Evolutionary conservation across 2,329 filamentous ascomycete genomes (phyloP), one percentile per base, ranked within the genome.

Genomic region (Colletotrichum sp.): DNA sequence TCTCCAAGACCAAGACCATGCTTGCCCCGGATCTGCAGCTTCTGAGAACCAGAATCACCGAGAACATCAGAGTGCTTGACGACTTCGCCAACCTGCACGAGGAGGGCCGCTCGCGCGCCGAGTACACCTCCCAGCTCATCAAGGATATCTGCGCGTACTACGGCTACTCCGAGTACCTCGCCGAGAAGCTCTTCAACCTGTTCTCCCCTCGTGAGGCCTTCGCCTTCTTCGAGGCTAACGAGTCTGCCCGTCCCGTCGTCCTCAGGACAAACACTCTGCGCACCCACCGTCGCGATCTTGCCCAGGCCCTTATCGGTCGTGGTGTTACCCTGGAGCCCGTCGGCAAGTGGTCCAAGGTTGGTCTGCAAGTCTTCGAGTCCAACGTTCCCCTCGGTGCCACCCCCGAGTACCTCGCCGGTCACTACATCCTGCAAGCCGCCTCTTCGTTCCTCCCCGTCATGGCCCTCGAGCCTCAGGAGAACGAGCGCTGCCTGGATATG

Each of bases 171-270:
- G 92, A 94, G 48, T 99, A 94, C 86, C 90, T 99, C n/a, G 97
- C 96, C 6, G 95, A 98, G 86, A 99, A 99, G 89, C 92, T 99
- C 18, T 96, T 96, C 87, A 93, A 94, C 82, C 92, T 99, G 8
- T 99, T 99, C 87, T 93, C 96, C 2, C 95, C 97, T 1, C 93
- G 94, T 80, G 97, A 99, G 87, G 97, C 97, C 1, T 98, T 99
- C 80, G 96, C 96, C 71, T 99, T 99, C 87, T 99, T 99, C 87
- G 97, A 99, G 87, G 96, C 96, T 81, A 99, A 99, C 92, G 97
- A 99, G 87, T 96, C 95, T 32, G 92, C 96, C 16, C 93, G 97
- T 68, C 97, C 97, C 6, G 93, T 99, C 74, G 97, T 99, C 79
- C 98, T 99, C 83, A 93, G 97, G 82, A 99, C 97, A 78, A 99